Evolutionary conservation across 192 early-diverging fungal genomes (phyloP), one percentile per base, ranked within the genome.

Genomic region (Coemansia brasiliensis): DNA sequence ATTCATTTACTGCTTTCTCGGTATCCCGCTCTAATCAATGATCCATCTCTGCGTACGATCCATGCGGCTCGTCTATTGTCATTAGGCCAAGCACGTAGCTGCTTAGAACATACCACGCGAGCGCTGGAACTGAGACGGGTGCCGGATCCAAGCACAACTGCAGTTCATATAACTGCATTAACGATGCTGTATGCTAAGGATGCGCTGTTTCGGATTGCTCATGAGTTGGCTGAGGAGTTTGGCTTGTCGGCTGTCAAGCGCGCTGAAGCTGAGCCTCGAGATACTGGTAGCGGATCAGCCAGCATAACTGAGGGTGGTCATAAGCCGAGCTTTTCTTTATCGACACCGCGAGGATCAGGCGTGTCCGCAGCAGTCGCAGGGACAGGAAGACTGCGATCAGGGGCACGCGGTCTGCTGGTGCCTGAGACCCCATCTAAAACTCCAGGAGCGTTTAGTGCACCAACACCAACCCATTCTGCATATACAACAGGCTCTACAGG

Each of bases 201-300:
- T 1, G 75, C 75, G 20, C 48, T 79, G 39, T 79, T 79, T 24
- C 58, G 75, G 3, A 65, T 79, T 12, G 69, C 75, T 1, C 75
- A 79, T 46, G 75, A 79, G 52, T 66, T 79, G 9, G 69, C 78
- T 0, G 78, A 80, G 39, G 78, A 80, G 39, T 80, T 80, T 67
- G 78, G 78, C 6, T 60, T 74, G 21, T 74, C 72, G 3, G 66
- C 72, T 26, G 60, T 80, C 3, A 74, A 74, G 51, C 67, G 78
- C 5, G 63, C 67, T 0, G 72, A 80, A 18, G 60, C 70, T n/a
- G 77, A 80, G 57, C 63, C 72, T 2, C n/a, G 63, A 12, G 72
- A 80, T 6, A 74, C 67, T 0, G 39, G 5, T 20, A 69, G 45
- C 29, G 41, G 6, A 24, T 44, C 15, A 16, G 20, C 52, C 39